Conservation (phyloP, 2,329 filamentous ascomycete species). For the Arthrobotrys entomopaga region DNA sequence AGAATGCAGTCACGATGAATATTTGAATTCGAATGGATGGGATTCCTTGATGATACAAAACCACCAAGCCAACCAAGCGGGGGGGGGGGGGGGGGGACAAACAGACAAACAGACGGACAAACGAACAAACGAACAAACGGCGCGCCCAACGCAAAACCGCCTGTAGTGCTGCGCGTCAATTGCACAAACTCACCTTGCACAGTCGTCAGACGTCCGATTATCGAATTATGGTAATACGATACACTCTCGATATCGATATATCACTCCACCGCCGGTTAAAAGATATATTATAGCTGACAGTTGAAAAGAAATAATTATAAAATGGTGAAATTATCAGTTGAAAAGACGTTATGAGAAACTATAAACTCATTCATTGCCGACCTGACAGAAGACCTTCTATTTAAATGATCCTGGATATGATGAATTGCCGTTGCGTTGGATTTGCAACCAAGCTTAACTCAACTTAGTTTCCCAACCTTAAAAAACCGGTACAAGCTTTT, state of each 20-base stretch:
- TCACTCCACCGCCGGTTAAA: constrained; percentile 25
- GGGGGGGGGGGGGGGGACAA: neutral
- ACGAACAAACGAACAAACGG: constrained; percentile 1
- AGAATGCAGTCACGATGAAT: neutral
- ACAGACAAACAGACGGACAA: constrained; percentile 1
- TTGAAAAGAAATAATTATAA: constrained; percentile 1
- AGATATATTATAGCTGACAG: neutral
- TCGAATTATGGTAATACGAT: no score
- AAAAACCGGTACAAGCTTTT: constrained; percentile 36
- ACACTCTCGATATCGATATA: no score
- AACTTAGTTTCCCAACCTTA: neutral
- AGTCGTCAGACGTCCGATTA: constrained; percentile 29
- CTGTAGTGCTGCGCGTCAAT: constrained; percentile 18
- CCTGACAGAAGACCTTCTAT: constrained; percentile 35
- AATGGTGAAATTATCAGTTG: constrained; percentile 41
- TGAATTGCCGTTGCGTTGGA: constrained; percentile 4
- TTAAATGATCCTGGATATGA: constrained; percentile 25
- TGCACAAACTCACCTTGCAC: constrained; percentile 42
- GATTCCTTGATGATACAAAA: no score
- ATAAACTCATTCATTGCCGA: constrained; percentile 1
- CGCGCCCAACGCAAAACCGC: constrained; percentile 26
- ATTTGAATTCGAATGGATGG: no score
- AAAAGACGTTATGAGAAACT: constrained; percentile 44
- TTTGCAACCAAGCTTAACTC: constrained; percentile 45
- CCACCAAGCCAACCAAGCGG: no score